Conservation (phyloP, 345 rosid genomes). For the Melaleuca alternifolia region DNA sequence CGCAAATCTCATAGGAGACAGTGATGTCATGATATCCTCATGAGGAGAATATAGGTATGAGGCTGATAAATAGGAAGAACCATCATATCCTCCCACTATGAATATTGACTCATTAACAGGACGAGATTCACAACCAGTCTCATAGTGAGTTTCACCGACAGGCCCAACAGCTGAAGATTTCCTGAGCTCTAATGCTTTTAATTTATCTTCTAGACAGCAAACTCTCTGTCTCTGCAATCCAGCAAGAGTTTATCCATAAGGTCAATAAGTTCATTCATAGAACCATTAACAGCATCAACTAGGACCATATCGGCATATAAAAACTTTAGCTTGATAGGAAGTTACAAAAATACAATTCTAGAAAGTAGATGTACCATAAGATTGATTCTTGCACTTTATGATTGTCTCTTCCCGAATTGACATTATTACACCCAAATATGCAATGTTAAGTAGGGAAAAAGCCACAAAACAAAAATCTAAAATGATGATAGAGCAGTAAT, state of each 20-base stretch:
- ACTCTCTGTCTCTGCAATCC: conserved; percentile 34
- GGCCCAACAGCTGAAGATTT: background rate
- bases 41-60: conserved; percentile 17
- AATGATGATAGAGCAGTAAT: background rate
- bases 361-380: background rate
- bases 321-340: background rate
- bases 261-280: background rate
- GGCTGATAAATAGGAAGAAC: conserved; percentile 17
- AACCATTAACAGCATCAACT: background rate
- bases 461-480: background rate
- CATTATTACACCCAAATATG: background rate
- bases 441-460: background rate
- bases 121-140: background rate
- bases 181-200: conserved; percentile 1
- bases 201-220: conserved; percentile 19
- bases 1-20: conserved; percentile 11
- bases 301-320: background rate
- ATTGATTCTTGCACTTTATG: background rate
- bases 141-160: background rate
- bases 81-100: conserved; percentile 29
- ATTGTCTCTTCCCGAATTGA: background rate
- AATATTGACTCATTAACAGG: conserved; percentile 8
- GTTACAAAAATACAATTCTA: background rate
- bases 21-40: conserved; percentile 5
- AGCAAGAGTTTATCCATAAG: background rate